Base-by-base conservation (phyloP, 176 grass and related monocot species). In the Phragmites australis region DNA sequence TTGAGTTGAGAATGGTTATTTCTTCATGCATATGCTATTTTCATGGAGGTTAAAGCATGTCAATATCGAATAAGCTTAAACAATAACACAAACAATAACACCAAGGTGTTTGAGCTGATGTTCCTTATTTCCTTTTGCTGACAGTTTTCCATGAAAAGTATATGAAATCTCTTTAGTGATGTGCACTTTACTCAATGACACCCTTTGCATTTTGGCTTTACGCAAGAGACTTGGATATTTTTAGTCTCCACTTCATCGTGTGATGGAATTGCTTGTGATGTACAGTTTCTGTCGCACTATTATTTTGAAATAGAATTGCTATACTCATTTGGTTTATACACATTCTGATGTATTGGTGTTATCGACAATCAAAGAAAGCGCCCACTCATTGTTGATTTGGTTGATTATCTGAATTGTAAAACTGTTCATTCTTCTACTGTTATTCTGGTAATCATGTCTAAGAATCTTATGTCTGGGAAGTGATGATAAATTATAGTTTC, bases 361-460 rank as follows among this genome's bases (percentile, higher is more conserved):
- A 65, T 44, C 13, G 30, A 41, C 8, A n/a, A 53, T 22, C 9
- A 65, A 27, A 13, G 27, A 39, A 45, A 45, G 15, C 5, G 18
- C 7, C 46, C 21, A 51, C 16, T 51, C 45, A 51, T 30, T 70
- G 12, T 7, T 18, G 43, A 37, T 39, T 81, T 40, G 5, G 12
- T 61, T 72, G 41, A 45, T 23, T 25, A 26, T 60, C 41, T 37
- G 15, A 56, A 69, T 57, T 2, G 23, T 74, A 48, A 46, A 55
- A 29, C 41, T 75, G 22, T 75, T 37, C 9, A 57, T 47, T 75
- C 27, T 75, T 87, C 51, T 59, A 60, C 61, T 18, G 8, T 26
- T 52, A 17, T 59, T 63, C 29, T 79, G 19, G 21, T 39, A 39
- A 66, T 53, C 76, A 41, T 37, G 46, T 32, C 2, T 65, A 23